Percentiles rank a stretch among this genome's conserved stretches.
phyloP scores from a whole-genome alignment of 805 yeast genomes.

The Starmerella bacillaris region DNA sequence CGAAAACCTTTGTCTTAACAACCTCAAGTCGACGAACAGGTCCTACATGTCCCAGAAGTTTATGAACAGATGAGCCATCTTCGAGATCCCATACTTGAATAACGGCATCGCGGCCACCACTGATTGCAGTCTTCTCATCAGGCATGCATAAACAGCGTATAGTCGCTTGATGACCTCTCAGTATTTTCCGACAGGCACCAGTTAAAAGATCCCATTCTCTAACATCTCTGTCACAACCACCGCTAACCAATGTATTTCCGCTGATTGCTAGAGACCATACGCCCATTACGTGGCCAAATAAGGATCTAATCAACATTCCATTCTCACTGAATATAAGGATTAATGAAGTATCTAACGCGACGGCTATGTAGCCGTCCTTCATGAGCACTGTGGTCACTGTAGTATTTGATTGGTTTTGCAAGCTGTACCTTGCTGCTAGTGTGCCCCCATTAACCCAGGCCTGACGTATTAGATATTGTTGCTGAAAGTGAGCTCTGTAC shows the following conservation, averaged over 20 bases:
- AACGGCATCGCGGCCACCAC: constrained; percentile 83
- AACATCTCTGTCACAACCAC: constrained; percentile 91
- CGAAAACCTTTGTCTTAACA: constrained; percentile 33
- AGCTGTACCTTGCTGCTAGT: constrained; percentile 25
- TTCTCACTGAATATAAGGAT: constrained; percentile 27
- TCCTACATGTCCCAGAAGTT: constrained; percentile 51
- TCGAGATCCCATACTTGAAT: constrained; percentile 90
- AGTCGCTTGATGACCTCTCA: constrained; percentile 85
- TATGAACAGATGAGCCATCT: constrained; percentile 64
- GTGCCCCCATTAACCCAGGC: constrained; percentile 29
- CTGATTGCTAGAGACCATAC: constrained; percentile 92
- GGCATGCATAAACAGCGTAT: constrained; percentile 72
- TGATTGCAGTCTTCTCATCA: constrained; percentile 55
- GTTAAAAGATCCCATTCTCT: constrained; percentile 86
- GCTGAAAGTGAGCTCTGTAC: constrained; percentile 26
- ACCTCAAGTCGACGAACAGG: constrained; percentile 52
- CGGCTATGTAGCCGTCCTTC: constrained; percentile 24
- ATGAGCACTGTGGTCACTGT: constrained; percentile 27
- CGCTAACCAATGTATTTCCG: constrained; percentile 79
- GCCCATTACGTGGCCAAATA: constrained; percentile 94
- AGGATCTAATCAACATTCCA: constrained; percentile 48
- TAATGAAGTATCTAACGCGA: constrained; percentile 29
- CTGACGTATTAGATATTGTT: constrained; percentile 24
- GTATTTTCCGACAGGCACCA: constrained; percentile 70
- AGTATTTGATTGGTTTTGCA: constrained; percentile 20